These are phyloP conservation scores for Prunus mume DNA, from an alignment of 306 rosid genomes.

Conservation along the genomic window DNA sequence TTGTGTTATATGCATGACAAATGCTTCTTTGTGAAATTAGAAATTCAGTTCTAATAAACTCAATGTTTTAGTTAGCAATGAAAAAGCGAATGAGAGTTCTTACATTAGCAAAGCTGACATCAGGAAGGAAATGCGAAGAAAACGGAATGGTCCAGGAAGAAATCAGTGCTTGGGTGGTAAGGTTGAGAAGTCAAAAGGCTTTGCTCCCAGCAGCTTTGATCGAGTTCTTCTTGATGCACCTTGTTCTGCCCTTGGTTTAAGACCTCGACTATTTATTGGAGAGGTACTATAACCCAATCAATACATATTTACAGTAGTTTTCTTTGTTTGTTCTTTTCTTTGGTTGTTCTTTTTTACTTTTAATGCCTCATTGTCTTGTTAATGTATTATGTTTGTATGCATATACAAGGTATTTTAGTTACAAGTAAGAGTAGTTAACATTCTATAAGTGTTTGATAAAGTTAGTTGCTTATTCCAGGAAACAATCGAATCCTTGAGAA, in stretches of 20 bases:
- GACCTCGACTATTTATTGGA: conserved; percentile 88
- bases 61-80: conserved; percentile 41
- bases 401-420: neutral
- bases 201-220: conserved; percentile 82
- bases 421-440: neutral
- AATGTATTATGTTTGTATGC: neutral
- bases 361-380: neutral
- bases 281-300: conserved; percentile 50
- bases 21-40: neutral
- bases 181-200: conserved; percentile 80
- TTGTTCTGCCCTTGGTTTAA: conserved; percentile 95
- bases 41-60: conserved; percentile 28
- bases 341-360: neutral
- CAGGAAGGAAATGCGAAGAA: conserved; percentile 62
- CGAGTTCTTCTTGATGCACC: conserved; percentile 98
- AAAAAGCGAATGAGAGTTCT: conserved; percentile 43
- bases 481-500: conserved; percentile 69
- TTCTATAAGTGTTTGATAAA: neutral
- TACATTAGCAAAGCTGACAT: conserved; percentile 69
- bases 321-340: neutral
- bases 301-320: neutral
- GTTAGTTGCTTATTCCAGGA: conserved; percentile 49
- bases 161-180: conserved; percentile 70
- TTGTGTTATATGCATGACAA: neutral
- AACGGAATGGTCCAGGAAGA: conserved; percentile 84